phyloP scores from a whole-genome alignment of 805 yeast species.

The Sungouiozyma intestinalis region DNA sequence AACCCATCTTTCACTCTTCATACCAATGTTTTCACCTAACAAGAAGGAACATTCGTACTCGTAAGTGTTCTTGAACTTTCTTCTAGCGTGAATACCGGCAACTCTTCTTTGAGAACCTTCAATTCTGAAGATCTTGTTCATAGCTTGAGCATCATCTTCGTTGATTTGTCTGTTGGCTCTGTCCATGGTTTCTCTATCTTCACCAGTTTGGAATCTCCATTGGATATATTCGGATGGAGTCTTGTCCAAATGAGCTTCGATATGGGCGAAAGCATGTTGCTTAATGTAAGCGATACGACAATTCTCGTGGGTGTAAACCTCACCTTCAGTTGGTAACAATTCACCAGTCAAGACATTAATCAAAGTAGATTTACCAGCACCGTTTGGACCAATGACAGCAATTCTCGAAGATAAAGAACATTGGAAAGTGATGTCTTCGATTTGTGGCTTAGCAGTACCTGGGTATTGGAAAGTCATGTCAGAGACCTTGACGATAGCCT shows the following conservation, averaged over 20 bases:
- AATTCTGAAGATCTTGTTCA: conserved; percentile 98
- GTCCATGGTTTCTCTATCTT: conserved; percentile 99
- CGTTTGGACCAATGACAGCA: conserved; percentile 99
- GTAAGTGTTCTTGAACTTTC: conserved; percentile 99
- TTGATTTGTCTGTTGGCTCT: conserved; percentile 98
- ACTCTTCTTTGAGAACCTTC: conserved; percentile 99
- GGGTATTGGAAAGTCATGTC: conserved; percentile 99
- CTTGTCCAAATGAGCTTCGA: conserved; percentile 96
- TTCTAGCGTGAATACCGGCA: conserved; percentile 86
- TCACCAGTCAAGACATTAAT: conserved; percentile 99
- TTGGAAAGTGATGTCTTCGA: conserved; percentile 88
- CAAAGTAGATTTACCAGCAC: conserved; percentile 99
- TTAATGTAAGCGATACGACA: conserved; percentile 99
- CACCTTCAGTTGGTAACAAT: conserved; percentile 96
- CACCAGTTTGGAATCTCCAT: conserved; percentile 99
- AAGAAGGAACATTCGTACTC: conserved; percentile 98
- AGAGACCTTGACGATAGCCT: conserved; percentile 97
- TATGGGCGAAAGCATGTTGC: conserved; percentile 99
- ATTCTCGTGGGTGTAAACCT: conserved; percentile 98
- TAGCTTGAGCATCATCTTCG: conserved; percentile 93
- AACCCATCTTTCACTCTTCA: conserved; percentile 99
- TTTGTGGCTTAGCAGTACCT: conserved; percentile 96
- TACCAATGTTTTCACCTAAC: conserved; percentile 97
- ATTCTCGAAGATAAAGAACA: conserved; percentile 98
- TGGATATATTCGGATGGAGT: conserved; percentile 99